Evolutionary conservation across 208 protist genomes (phyloP).

Genomic region (Leptomonas pyrrhocoris): DNA sequence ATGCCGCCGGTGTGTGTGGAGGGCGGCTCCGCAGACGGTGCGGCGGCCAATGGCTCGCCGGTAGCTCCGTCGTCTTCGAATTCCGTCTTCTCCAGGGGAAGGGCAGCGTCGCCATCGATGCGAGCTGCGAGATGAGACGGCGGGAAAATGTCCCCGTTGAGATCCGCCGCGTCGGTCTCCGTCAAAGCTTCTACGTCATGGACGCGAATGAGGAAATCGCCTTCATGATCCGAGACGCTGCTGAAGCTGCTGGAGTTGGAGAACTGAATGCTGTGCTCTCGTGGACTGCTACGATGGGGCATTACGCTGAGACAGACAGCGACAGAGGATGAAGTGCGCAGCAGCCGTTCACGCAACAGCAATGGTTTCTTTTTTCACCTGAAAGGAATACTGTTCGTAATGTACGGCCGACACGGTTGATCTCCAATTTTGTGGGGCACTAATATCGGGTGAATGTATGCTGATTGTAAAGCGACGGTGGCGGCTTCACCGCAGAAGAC

Average conservation of each 20-base stretch:
- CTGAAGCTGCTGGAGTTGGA: constrained; percentile 28
- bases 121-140: background rate
- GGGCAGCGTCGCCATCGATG: background rate
- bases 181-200: background rate
- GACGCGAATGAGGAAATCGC: background rate
- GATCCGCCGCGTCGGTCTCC: background rate
- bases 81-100: background rate
- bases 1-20: background rate
- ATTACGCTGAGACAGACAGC: background rate
- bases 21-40: background rate
- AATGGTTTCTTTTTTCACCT: too few relatives aligned
- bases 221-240: constrained; percentile 2
- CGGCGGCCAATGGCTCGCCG: background rate
- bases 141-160: background rate
- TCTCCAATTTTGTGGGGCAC: too few relatives aligned
- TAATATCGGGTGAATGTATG: too few relatives aligned
- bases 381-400: too few relatives aligned
- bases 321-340: background rate
- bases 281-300: background rate
- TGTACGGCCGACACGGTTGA: too few relatives aligned
- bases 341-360: background rate
- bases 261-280: constrained; percentile 2
- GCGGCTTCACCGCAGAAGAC: too few relatives aligned
- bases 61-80: background rate
- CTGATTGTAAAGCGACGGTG: too few relatives aligned